Evolutionary conservation across 257 asterid genomes (phyloP).

Genomic region (Linderniella brevidens): DNA sequence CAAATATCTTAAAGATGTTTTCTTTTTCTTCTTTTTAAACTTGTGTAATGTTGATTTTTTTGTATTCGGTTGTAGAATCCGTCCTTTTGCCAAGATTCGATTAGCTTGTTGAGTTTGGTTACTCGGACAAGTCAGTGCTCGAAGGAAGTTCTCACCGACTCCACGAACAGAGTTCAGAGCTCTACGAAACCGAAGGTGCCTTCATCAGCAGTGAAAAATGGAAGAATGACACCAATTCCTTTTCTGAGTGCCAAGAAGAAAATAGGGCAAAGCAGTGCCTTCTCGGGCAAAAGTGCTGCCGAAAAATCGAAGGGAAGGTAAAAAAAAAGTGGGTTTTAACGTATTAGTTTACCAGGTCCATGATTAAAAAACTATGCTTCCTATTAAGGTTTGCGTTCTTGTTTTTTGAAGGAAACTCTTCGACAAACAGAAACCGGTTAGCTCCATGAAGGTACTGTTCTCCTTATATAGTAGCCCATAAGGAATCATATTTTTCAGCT

Average conservation of each 20-base stretch:
- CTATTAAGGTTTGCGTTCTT: constrained; percentile 8
- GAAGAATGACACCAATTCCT: constrained; percentile 22
- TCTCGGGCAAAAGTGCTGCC: constrained; percentile 19
- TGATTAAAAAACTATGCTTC: not conserved
- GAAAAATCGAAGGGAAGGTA: constrained; percentile 53
- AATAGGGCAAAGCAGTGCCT: constrained; percentile 11
- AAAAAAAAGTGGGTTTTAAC: not conserved
- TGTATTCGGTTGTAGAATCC: constrained; percentile 35
- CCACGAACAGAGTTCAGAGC: constrained; percentile 26
- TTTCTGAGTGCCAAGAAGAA: constrained; percentile 32
- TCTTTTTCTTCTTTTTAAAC: not conserved
- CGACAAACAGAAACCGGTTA: constrained; percentile 17
- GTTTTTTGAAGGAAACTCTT: constrained; percentile 42
- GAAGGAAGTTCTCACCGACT: constrained; percentile 34
- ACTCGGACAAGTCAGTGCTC: constrained; percentile 45
- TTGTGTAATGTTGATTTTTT: not conserved
- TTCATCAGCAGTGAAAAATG: constrained; percentile 16
- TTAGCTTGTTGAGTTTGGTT: constrained; percentile 47
- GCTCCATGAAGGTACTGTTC: constrained; percentile 25
- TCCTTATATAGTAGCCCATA: not conserved
- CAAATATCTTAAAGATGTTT: not conserved
- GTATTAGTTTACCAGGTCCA: constrained; percentile 1
- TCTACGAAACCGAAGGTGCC: constrained; percentile 26
- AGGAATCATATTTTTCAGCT: too few species aligned
- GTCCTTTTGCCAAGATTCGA: constrained; percentile 52